Evolutionary conservation across 768 basidiomycete genomes (phyloP).

Genomic region (Tylopilus subfusipes): DNA sequence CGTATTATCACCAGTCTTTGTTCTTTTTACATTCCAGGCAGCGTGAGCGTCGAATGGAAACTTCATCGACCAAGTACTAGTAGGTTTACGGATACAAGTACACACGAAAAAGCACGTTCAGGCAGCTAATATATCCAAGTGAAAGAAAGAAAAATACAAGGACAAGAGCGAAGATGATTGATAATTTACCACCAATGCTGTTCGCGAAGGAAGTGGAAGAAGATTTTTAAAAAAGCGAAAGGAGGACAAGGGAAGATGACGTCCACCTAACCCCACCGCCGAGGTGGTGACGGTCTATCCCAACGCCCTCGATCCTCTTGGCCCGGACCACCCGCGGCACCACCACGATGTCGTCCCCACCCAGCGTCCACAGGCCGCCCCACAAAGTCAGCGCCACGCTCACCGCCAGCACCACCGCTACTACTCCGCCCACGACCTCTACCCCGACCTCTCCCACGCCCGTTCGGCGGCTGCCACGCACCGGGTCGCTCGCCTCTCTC

Average conservation of each 20-base stretch:
- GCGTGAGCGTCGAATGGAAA: not conserved
- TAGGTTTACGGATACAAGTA: constrained; percentile 16
- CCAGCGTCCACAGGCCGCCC: constrained; percentile 46
- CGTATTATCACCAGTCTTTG: not conserved
- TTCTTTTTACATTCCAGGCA: constrained; percentile 1
- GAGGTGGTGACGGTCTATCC: constrained; percentile 28
- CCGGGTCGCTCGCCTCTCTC: constrained; percentile 35
- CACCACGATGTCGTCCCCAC: constrained; percentile 27
- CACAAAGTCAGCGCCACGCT: constrained; percentile 23
- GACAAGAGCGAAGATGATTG: constrained; percentile 14
- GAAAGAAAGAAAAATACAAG: not conserved
- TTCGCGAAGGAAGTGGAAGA: not conserved
- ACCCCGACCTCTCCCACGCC: constrained; percentile 34
- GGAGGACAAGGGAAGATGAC: not conserved
- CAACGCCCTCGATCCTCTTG: constrained; percentile 25
- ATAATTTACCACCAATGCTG: constrained; percentile 26
- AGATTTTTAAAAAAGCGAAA: not conserved
- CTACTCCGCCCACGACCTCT: constrained; percentile 26
- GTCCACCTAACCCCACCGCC: constrained; percentile 21
- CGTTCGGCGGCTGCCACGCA: constrained; percentile 27
- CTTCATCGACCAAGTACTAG: constrained; percentile 1
- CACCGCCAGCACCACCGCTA: not conserved
- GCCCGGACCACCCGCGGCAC: constrained; percentile 22
- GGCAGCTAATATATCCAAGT: constrained; percentile 8
- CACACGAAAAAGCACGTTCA: constrained; percentile 1